Evolutionary conservation across 2,329 filamentous ascomycete genomes (phyloP).

Genomic region (Teratosphaeria pseudoeucalypti): DNA sequence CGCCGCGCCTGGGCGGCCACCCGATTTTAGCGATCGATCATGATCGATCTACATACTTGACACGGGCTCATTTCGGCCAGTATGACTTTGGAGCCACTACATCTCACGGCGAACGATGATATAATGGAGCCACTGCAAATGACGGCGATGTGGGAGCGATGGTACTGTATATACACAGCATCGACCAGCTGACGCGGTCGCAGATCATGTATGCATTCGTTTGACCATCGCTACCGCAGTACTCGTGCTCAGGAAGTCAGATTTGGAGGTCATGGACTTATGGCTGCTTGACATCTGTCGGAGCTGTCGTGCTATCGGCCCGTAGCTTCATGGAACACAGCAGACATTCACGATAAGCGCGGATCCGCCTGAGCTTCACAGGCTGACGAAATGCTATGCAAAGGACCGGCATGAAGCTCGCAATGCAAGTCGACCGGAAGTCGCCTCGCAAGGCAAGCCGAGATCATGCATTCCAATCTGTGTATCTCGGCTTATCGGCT

Average conservation of each 20-base stretch:
- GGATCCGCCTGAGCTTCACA: not conserved
- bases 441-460: not conserved
- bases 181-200: not conserved
- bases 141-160: not conserved
- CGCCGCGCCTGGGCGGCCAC: not conserved
- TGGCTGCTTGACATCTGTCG: not conserved
- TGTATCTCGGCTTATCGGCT: not conserved
- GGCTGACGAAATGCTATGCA: not conserved
- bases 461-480: not conserved
- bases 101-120: not conserved
- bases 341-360: not conserved
- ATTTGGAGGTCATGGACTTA: not conserved
- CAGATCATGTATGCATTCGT: not conserved
- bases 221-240: not conserved
- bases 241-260: not conserved
- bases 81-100: not conserved
- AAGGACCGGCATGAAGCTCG: not conserved
- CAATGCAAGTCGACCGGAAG: not conserved
- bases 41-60: too few species aligned
- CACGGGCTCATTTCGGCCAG: too few species aligned
- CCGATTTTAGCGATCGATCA: too few species aligned
- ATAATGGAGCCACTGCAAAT: not conserved
- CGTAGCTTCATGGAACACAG: not conserved
- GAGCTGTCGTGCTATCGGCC: not conserved
- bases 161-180: not conserved